phyloP scores from a whole-genome alignment of 2,329 filamentous ascomycete species.

The Alternaria metachromatica region DNA sequence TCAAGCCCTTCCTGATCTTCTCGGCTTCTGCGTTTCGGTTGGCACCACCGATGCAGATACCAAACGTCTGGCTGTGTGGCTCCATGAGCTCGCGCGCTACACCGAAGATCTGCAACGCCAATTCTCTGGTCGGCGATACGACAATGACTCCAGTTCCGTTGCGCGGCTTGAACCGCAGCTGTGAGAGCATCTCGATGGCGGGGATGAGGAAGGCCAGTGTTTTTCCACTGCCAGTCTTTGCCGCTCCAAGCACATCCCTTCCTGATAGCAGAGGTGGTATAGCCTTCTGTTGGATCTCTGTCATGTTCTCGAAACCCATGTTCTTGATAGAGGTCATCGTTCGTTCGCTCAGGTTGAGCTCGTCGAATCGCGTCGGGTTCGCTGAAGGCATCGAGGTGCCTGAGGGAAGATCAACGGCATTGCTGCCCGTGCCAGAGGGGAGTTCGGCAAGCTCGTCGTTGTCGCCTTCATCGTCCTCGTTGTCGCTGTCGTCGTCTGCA shows the following conservation, averaged over 20 bases:
- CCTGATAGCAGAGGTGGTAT: conserved; percentile 87
- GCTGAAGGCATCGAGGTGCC: conserved; percentile 64
- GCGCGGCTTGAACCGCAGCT: conserved; percentile 90
- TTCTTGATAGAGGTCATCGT: conserved; percentile 86
- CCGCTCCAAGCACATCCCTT: conserved; percentile 90
- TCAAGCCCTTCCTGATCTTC: conserved; percentile 93
- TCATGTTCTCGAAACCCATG: conserved; percentile 97
- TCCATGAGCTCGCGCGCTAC: conserved; percentile 93
- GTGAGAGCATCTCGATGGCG: conserved; percentile 88
- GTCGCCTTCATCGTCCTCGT: conserved; percentile 35
- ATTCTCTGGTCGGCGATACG: conserved; percentile 62
- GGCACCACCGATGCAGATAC: conserved; percentile 94
- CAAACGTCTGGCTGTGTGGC: conserved; percentile 92
- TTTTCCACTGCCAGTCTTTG: conserved; percentile 96
- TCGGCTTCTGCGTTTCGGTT: conserved; percentile 90
- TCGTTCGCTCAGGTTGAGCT: conserved; percentile 85
- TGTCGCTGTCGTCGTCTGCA: conserved; percentile 35
- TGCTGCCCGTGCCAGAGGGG: conserved; percentile 22
- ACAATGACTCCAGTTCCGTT: conserved; percentile 87
- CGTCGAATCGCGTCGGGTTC: conserved; percentile 73
- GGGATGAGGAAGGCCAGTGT: conserved; percentile 94
- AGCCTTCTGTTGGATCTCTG: conserved; percentile 85
- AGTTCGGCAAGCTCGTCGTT: conserved; percentile 12
- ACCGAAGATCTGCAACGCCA: conserved; percentile 68
- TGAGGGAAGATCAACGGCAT: conserved; percentile 59